Evolutionary conservation across 73 alveolate species (phyloP), one percentile per base, ranked within the genome.

Genomic region (Diophrys appendiculata): DNA sequence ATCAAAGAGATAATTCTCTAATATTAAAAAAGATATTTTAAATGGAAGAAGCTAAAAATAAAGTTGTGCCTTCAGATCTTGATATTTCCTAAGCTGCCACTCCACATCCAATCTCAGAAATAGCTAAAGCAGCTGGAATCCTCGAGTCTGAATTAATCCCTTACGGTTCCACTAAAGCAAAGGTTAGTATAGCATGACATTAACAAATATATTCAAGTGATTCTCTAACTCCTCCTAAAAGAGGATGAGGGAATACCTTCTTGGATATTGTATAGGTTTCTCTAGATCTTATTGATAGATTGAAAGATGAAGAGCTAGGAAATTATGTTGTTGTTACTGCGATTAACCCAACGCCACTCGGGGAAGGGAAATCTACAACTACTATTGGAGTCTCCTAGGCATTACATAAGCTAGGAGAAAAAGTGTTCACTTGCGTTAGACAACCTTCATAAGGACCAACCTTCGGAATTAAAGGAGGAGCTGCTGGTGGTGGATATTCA

Each of bases 381-480:
- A 84, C 92, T 1, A 82, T 84, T 53, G 92, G 92, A 18, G 43
- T 84, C 5, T 77, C 84, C 0, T 88, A 84, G 28, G 92, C 88
- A 3, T 26, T 84, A 31, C 76, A 72, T 29, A 81, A 74, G 0
- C 75, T 84, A 14, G 84, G 84, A 27, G 71, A 78, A 31, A 84
- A 77, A 69, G 92, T 78, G 2, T 70, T 84, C 53, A 80, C 89
- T 2, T 79, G 86, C 78, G 64, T 86, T 65, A 84, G 93, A 27
- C 93, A 86, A 73, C 93, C 93, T 0, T 86, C 93, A 33, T 78
- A 79, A 80, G 93, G 93, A 2, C 93, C 93, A 27, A 86, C 93
- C 33, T 86, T 86, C 34, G 93, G 93, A 27, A 86, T 86, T 67
- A 86, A 86, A 76, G 93, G 93, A 28, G 93, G 93, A 2, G 93